A percentile compares a stretch with the other conserved stretches of the same genome.
These are phyloP conservation scores for Cercospora sojina DNA, from an alignment of 2,329 filamentous ascomycete genomes.

Conservation along the genomic window DNA sequence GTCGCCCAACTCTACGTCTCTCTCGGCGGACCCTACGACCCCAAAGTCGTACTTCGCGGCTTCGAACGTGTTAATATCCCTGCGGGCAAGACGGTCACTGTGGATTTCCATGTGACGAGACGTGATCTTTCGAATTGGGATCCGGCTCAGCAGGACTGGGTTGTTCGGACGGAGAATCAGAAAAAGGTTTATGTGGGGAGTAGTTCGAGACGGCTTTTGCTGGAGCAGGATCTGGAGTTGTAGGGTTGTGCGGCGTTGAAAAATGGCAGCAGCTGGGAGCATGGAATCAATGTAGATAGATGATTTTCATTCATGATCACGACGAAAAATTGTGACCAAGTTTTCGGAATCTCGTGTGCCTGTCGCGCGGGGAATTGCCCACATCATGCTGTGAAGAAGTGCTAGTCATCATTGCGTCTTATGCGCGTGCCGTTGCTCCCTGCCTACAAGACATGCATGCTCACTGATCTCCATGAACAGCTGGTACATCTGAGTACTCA, in stretches of 20 bases:
- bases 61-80: slow-evolving; percentile 42
- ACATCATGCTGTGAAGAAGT: neutral
- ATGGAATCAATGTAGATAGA: neutral
- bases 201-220: slow-evolving; percentile 29
- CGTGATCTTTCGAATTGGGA: slow-evolving; percentile 30
- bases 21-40: slow-evolving; percentile 45
- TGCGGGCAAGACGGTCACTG: slow-evolving; percentile 24
- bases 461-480: neutral
- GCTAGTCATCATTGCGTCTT: neutral
- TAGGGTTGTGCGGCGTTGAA: neutral
- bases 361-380: neutral
- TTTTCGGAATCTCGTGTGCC: neutral
- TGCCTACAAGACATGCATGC: neutral
- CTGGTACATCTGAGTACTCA: neutral
- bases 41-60: slow-evolving; percentile 47
- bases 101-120: slow-evolving; percentile 24
- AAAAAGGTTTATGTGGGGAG: slow-evolving; percentile 37
- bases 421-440: neutral
- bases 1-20: slow-evolving; percentile 56
- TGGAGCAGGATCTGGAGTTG: slow-evolving; percentile 14
- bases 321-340: neutral
- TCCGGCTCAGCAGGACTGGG: slow-evolving; percentile 48
- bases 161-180: slow-evolving; percentile 18
- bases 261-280: neutral
- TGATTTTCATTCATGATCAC: neutral